Percentiles rank a stretch among this genome's conserved stretches.
These are phyloP conservation scores for Paramecium sexaurelia DNA, from an alignment of 73 alveolate species.

Conservation along the genomic window DNA sequence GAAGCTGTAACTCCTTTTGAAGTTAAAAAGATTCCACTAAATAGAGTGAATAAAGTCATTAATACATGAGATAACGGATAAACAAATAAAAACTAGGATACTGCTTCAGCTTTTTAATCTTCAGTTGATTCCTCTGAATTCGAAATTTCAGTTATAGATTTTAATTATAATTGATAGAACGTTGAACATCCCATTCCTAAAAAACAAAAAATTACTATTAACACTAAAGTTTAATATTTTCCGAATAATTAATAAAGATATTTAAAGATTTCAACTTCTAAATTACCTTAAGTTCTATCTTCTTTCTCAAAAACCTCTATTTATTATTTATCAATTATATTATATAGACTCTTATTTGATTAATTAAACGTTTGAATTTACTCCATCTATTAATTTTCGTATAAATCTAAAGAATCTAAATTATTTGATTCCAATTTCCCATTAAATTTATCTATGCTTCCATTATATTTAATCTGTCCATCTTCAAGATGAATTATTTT, in stretches of 20 bases:
- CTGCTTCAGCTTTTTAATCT: not conserved
- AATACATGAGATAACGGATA: not conserved
- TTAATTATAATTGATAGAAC: not conserved
- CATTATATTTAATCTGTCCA: constrained; percentile 76
- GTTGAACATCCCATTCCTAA: not conserved
- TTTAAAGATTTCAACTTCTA: not conserved
- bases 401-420: not conserved
- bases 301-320: not conserved
- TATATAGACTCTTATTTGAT: not conserved
- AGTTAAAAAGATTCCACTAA: constrained; percentile 28
- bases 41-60: not conserved
- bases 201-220: not conserved
- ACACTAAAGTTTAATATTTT: not conserved
- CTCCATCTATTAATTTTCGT: not conserved
- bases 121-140: not conserved
- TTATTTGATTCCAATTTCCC: not conserved
- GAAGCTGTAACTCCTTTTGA: constrained; percentile 13
- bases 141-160: not conserved
- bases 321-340: not conserved
- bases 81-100: not conserved
- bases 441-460: constrained; percentile 71
- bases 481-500: constrained; percentile 78
- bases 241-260: constrained; percentile 29
- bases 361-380: not conserved
- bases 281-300: not conserved